Base-by-base conservation (phyloP, 306 rosid species). In the Betula pendula region DNA sequence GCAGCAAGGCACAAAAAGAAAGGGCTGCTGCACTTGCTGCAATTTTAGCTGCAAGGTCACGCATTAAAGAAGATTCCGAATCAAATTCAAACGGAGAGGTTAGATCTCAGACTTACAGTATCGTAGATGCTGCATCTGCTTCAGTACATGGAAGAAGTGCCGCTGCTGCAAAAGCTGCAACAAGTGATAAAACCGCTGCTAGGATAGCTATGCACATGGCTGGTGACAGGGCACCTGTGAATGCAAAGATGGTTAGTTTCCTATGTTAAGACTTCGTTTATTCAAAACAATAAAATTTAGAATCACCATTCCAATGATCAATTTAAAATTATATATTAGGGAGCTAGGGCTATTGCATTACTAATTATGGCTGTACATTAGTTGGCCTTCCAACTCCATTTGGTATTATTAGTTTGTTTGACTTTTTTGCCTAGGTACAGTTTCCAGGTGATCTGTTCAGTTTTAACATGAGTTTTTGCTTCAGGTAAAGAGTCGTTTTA, bases 111-210 rank as follows among this genome's bases (percentile, higher is more conserved):
- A 87, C 89, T n/a, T 88, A 83, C 78, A 96, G 99, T 79, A 89
- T 96, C 77, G 99, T 96, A 50, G 99, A 92, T 88, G 97, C 98
- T 81, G 98, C 98, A 13, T 96, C 99, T 83, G 99, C 99, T 73
- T 90, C 99, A n/a, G 97, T 96, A 62, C 98, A 96, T 73, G 99
- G 97, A 63, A 91, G 99, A 86, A 92, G 98, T 72, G 99, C 99
- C 17, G 93, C 96, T 77, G 96, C 99, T 35, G 97, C 99, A 45
- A 96, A 91, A 84, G 96, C 97, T 70, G 84, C 94, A 59, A 77
- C 98, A 63, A 83, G 86, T 85, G 97, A 91, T 80, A 96, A 96
- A 88, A 91, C 98, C 75, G 98, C 99, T 42, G 96, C 99, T 65
- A 87, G 97, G 80, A 92, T 96, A 83, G 98, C 99, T 48, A 88